phyloP scores from a whole-genome alignment of 148 eudicot genomes.

The Nyssa sinensis region DNA sequence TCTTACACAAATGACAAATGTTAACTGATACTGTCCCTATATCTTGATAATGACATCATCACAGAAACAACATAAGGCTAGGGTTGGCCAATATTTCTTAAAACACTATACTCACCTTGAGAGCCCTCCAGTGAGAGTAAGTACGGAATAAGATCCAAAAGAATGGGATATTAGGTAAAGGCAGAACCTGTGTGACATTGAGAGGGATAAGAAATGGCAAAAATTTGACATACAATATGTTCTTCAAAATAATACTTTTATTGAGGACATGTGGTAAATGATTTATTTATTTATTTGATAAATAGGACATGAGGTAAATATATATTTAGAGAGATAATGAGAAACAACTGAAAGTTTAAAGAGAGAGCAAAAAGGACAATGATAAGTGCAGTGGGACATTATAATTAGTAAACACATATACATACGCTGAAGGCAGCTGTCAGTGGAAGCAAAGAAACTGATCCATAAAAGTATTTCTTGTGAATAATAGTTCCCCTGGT shows the following conservation, averaged over 20 bases:
- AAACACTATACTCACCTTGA: constrained; percentile 55
- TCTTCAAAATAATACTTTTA: neutral
- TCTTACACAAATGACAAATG: no score
- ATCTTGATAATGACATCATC: no score
- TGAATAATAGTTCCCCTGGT: constrained; percentile 78
- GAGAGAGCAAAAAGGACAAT: neutral
- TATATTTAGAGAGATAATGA: neutral
- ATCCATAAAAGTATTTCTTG: constrained; percentile 87
- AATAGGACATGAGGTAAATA: neutral
- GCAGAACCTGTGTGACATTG: constrained; percentile 60
- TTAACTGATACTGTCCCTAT: neutral
- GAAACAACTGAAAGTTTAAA: neutral
- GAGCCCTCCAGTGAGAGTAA: constrained; percentile 96
- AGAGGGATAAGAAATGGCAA: neutral
- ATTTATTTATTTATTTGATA: no score
- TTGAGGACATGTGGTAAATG: neutral
- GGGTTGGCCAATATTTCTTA: neutral
- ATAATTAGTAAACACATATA: constrained; percentile 6
- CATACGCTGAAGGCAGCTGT: constrained; percentile 65
- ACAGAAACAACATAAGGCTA: neutral
- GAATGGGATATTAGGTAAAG: constrained; percentile 96
- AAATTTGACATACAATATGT: neutral
- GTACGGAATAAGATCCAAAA: constrained; percentile 93
- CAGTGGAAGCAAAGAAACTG: constrained; percentile 80
- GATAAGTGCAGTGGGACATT: neutral